Percentiles rank a stretch among this genome's conserved stretches.
phyloP scores from a whole-genome alignment of 345 rosid genomes.

The Ricinus communis region DNA sequence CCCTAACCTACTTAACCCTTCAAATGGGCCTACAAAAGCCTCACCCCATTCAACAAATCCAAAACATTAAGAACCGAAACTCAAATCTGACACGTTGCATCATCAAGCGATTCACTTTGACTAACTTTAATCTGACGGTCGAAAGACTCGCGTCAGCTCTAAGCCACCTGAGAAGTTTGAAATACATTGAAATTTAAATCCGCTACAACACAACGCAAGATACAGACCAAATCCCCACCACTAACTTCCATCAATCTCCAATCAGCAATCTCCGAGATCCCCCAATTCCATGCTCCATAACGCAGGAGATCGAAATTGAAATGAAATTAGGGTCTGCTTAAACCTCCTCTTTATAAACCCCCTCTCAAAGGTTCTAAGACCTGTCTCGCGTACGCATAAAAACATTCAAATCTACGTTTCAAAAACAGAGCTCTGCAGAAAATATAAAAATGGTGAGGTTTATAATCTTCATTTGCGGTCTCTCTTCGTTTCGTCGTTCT shows the following conservation, averaged over 20 bases:
- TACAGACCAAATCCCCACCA: background rate
- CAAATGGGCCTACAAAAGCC: too few species aligned
- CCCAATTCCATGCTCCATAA: background rate
- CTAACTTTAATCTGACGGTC: background rate
- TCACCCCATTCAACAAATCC: background rate
- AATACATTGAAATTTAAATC: background rate
- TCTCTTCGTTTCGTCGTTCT: background rate
- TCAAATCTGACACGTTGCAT: background rate
- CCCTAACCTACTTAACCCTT: background rate
- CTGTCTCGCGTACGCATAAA: background rate
- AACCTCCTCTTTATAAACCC: conserved; percentile 25
- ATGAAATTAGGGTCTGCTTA: conserved; percentile 21
- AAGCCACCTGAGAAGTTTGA: conserved; percentile 16
- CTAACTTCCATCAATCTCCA: too few species aligned
- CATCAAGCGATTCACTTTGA: background rate
- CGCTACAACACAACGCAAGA: background rate
- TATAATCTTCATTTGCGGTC: background rate
- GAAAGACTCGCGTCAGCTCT: conserved; percentile 9
- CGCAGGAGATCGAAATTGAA: background rate
- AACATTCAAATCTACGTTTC: background rate
- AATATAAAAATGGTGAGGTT: conserved; percentile 1
- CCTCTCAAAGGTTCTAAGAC: background rate
- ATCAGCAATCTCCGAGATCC: too few species aligned
- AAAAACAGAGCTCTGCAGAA: background rate
- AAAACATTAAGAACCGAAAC: background rate